Percentiles rank a stretch among this genome's conserved stretches.
Conservation (phyloP, 2,329 filamentous ascomycete species). For the Hypoxylon sp. region DNA sequence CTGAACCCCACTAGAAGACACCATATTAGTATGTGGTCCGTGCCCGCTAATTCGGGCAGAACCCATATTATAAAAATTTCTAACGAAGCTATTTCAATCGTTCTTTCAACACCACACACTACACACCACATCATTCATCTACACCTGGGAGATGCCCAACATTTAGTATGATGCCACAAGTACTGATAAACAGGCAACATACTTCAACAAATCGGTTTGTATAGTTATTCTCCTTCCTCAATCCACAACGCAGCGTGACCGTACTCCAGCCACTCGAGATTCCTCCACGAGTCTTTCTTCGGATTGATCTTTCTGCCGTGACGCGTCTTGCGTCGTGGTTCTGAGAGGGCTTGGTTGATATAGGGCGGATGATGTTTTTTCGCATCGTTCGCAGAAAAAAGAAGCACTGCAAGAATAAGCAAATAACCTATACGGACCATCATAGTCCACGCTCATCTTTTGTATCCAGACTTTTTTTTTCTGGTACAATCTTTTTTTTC, state of each 20-base stretch:
- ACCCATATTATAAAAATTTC: too few relatives aligned
- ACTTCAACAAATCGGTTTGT: too few relatives aligned
- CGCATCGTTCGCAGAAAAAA: constrained; percentile 29
- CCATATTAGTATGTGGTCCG: too few relatives aligned
- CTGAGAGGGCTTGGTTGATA: constrained; percentile 44
- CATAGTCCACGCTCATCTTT: constrained; percentile 63
- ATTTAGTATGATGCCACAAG: too few relatives aligned
- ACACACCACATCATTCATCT: too few relatives aligned
- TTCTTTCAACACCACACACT: too few relatives aligned
- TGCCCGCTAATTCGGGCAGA: too few relatives aligned
- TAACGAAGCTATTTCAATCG: too few relatives aligned
- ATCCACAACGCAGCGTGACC: constrained; percentile 37
- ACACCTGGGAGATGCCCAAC: too few relatives aligned
- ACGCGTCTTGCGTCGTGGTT: constrained; percentile 48
- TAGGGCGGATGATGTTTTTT: constrained; percentile 34
- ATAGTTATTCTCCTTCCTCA: neutral
- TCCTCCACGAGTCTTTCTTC: constrained; percentile 44
- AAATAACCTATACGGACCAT: constrained; percentile 53
- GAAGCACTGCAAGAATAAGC: constrained; percentile 54
- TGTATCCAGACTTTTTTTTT: constrained; percentile 29
- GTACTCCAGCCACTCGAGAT: constrained; percentile 43
- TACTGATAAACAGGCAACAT: too few relatives aligned
- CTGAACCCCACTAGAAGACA: too few relatives aligned
- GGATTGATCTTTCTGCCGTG: constrained; percentile 45
- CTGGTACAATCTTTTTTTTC: constrained; percentile 25